Conservation (phyloP, 78 protist genomes). For the Polysphondylium violaceum region DNA sequence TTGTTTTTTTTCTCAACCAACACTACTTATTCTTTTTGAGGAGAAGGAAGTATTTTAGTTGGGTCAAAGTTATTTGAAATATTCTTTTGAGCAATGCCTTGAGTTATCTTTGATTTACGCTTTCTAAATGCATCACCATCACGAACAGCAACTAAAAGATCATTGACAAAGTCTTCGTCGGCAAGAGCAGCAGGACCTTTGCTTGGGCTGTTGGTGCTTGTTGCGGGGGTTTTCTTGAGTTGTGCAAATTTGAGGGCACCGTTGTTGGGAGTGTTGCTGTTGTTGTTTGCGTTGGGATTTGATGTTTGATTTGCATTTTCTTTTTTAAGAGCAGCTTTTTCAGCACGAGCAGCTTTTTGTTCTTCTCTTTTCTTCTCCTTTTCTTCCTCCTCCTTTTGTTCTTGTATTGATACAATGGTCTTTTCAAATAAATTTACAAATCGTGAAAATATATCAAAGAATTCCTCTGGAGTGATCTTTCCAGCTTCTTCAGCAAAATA, state of each 20-base stretch:
- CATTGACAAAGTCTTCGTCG: constrained; percentile 73
- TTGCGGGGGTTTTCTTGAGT: too few species aligned
- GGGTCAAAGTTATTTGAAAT: neutral
- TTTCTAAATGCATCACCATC: constrained; percentile 73
- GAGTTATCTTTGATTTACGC: constrained; percentile 14
- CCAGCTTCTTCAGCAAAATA: constrained; percentile 41
- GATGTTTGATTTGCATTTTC: neutral
- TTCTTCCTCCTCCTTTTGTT: constrained; percentile 45
- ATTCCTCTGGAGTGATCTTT: constrained; percentile 58
- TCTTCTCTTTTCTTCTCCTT: constrained; percentile 44
- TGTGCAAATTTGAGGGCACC: too few species aligned
- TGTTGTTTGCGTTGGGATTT: neutral
- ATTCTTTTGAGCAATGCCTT: neutral
- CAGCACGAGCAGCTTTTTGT: constrained; percentile 36
- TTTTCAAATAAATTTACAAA: constrained; percentile 34
- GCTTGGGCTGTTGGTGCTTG: too few species aligned
- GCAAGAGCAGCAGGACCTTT: too few species aligned
- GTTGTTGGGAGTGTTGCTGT: neutral
- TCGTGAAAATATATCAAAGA: constrained; percentile 53
- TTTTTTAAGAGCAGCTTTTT: constrained; percentile 16
- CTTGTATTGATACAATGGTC: neutral
- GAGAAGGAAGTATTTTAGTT: neutral
- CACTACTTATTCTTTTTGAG: too few species aligned
- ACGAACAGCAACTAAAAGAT: constrained; percentile 42
- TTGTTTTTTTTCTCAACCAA: too few species aligned